A percentile compares a stretch with the other conserved stretches of the same genome.
Conservation (phyloP, 176 grass and related monocot genomes). For the sorghum (Sorghum bicolor) region DNA sequence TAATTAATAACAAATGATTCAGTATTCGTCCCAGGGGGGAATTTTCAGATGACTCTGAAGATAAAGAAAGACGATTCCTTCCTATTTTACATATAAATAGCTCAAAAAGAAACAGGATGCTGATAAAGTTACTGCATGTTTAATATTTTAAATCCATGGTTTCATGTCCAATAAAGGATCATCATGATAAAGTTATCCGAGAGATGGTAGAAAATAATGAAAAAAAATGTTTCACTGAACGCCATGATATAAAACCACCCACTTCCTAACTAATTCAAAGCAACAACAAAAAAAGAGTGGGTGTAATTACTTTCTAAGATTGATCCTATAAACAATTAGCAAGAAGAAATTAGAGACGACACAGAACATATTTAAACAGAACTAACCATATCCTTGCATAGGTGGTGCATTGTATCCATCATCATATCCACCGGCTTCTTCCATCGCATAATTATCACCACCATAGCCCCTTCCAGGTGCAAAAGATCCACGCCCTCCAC, state of each 20-base stretch:
- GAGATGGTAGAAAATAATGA: background rate
- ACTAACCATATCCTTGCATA: constrained; percentile 47
- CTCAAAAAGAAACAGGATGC: background rate
- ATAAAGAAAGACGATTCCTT: background rate
- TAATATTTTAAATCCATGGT: background rate
- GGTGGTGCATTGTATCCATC: constrained; percentile 38
- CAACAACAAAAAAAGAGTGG: background rate
- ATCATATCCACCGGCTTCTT: constrained; percentile 45
- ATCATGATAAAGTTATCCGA: background rate
- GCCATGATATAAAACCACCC: background rate
- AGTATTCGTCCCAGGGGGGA: background rate
- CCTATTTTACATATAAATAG: background rate
- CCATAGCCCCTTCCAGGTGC: constrained; percentile 45
- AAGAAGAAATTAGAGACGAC: background rate
- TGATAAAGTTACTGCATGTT: background rate
- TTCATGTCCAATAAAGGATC: background rate
- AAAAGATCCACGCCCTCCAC: constrained; percentile 46
- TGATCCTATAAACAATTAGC: background rate
- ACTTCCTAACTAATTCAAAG: background rate
- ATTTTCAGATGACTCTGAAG: background rate
- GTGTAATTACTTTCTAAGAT: background rate
- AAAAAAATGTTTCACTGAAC: background rate
- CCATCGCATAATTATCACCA: constrained; percentile 31
- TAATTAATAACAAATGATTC: background rate
- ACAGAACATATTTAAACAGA: background rate